Evolutionary conservation across 2,329 filamentous ascomycete species (phyloP), one percentile per base, ranked within the genome.

Genomic region (Fusarium floridanum): DNA sequence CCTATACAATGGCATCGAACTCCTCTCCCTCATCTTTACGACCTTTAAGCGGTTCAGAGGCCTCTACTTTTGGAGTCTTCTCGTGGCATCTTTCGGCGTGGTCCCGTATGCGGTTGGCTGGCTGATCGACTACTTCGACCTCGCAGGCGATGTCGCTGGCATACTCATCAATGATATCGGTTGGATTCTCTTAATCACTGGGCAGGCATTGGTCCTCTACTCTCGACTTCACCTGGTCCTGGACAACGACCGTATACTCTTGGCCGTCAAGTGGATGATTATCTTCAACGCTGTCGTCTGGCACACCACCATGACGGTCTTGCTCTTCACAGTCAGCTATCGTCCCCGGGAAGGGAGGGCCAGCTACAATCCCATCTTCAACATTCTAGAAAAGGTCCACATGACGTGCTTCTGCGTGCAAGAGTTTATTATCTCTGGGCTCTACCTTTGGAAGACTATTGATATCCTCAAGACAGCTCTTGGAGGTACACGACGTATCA

Each of bases 181-280:
- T 32, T 75, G 72, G 72, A 65, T 73, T 10, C 72, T 75, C 17
- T 17, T 75, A 48, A 71, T 71, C 24, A 75, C 72, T n/a, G 71
- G 69, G 14, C 72, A 75, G 39, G 62, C 72, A 24, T 43, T 75
- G 32, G 72, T 75, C 64, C 53, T 75, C 5, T 75, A 75, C 60
- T 75, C 72, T 36, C 72, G 72, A 41, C 70, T 75, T 24, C 67
- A 65, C 45, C 55, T 75, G 5, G 39, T 75, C 14, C 22, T 75
- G 12, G 62, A 67, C 27, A 73, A 45, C 53, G 27, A 43, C 2
- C 37, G 36, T 17, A 29, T 71, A 20, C 55, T 75, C 16, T 37
- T 50, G 11, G 24, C 61, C 5, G 43, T 53, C 9, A 73, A 70
- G 36, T 73, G 72, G 66, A 73, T 75, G 45, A 68, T 75, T 4